These are phyloP conservation scores for Ligustrum vulgare DNA, from an alignment of 257 asterid species.

Conservation along the genomic window DNA sequence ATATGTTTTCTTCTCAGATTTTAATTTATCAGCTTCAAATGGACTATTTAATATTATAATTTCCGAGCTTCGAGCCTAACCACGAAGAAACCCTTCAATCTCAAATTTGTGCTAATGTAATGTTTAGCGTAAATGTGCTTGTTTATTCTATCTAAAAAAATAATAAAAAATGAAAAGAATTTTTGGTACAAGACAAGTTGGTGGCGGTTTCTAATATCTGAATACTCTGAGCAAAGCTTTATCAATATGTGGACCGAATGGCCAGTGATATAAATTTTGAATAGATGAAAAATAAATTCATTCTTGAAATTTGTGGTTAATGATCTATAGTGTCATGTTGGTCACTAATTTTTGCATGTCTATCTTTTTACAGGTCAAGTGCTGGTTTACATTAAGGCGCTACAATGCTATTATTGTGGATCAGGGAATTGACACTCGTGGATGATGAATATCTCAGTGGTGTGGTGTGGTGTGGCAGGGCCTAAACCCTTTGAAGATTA, in stretches of 20 bases:
- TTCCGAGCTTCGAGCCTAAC: background rate
- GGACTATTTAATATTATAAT: background rate
- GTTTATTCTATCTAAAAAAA: background rate
- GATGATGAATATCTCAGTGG: slow-evolving; percentile 88
- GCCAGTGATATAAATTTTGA: background rate
- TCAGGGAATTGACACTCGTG: slow-evolving; percentile 57
- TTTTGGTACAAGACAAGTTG: background rate
- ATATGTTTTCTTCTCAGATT: background rate
- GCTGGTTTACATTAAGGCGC: slow-evolving; percentile 73
- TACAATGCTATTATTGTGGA: slow-evolving; percentile 49
- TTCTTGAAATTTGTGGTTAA: background rate
- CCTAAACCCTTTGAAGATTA: slow-evolving; percentile 70
- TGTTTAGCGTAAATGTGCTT: background rate
- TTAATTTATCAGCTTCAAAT: background rate
- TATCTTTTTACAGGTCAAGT: slow-evolving; percentile 59
- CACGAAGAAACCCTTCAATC: background rate
- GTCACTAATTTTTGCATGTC: background rate
- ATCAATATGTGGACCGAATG: background rate
- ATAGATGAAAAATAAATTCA: too few relatives aligned
- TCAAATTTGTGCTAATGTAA: background rate
- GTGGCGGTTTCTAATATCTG: background rate
- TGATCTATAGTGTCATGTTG: background rate
- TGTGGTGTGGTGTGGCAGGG: slow-evolving; percentile 67
- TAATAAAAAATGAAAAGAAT: background rate
- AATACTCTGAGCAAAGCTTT: background rate